Conservation (phyloP, 2,329 filamentous ascomycete genomes). For the Fusarium sp. region DNA sequence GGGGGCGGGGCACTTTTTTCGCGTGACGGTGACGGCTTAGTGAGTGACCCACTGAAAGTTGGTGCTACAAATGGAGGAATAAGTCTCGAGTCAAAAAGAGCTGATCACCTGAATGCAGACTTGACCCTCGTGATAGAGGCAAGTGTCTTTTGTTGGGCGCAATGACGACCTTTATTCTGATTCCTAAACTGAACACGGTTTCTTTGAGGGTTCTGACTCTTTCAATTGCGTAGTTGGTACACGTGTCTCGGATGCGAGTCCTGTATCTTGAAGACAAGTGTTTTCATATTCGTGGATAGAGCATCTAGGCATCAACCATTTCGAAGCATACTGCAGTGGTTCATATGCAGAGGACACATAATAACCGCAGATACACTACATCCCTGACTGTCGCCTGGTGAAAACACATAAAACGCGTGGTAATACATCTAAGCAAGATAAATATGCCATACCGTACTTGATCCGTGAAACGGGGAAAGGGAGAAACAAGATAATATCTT, state of each 20-base stretch:
- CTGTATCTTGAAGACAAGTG: slow-evolving; percentile 14
- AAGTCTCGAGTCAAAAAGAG: neutral
- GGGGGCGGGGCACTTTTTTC: slow-evolving; percentile 32
- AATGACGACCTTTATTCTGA: neutral
- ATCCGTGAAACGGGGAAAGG: neutral
- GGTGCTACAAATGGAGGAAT: slow-evolving; percentile 1
- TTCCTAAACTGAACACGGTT: slow-evolving; percentile 7
- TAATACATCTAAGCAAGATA: neutral
- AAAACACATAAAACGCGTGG: neutral
- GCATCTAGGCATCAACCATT: slow-evolving; percentile 1
- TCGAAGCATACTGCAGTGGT: neutral
- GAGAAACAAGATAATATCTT: neutral
- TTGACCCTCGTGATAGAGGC: slow-evolving; percentile 18
- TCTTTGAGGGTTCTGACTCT: neutral
- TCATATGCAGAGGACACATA: neutral
- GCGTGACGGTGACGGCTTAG: slow-evolving; percentile 22
- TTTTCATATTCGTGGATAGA: neutral
- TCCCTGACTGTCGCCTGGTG: neutral
- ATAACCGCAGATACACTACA: neutral
- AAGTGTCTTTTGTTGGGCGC: neutral
- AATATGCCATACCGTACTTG: neutral
- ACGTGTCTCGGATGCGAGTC: slow-evolving; percentile 7
- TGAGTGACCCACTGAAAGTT: slow-evolving; percentile 13
- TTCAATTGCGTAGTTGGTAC: neutral
- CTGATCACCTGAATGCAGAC: slow-evolving; percentile 27